Conservation (phyloP, 1,284 basidiomycete species). For the Termitomyces sp. region DNA sequence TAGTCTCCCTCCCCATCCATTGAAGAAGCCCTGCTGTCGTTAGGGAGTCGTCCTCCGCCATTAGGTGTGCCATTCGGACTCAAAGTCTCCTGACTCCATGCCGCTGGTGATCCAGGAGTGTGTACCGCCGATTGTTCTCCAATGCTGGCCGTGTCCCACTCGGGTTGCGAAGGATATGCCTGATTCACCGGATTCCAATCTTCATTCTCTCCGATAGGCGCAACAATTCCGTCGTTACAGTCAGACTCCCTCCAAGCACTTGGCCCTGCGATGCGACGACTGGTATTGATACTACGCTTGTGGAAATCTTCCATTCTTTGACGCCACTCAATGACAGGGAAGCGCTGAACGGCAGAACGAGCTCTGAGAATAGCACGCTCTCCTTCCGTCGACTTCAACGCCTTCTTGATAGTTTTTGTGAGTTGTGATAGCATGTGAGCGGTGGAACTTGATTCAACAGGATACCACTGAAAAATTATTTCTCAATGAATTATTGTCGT, state of each 20-base stretch:
- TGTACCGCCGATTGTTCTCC: conserved; percentile 27
- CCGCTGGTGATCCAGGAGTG: conserved; percentile 44
- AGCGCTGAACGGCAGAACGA: conserved; percentile 87
- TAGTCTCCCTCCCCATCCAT: conserved; percentile 59
- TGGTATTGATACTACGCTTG: conserved; percentile 71
- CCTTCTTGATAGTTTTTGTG: conserved; percentile 90
- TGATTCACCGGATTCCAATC: conserved; percentile 42
- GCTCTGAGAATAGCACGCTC: conserved; percentile 89
- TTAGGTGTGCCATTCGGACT: conserved; percentile 33
- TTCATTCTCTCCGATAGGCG: conserved; percentile 38
- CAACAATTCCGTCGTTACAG: conserved; percentile 48
- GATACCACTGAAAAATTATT: conserved; percentile 73
- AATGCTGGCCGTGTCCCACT: conserved; percentile 40
- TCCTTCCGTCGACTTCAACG: conserved; percentile 84
- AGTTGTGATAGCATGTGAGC: conserved; percentile 93
- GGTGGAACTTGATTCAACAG: conserved; percentile 86
- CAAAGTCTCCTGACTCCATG: conserved; percentile 54
- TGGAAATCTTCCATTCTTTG: conserved; percentile 94
- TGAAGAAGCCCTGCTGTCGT: conserved; percentile 33
- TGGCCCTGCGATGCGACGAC: conserved; percentile 60
- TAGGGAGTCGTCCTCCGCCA: conserved; percentile 4
- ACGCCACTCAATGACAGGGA: conserved; percentile 95
- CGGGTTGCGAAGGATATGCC: conserved; percentile 37
- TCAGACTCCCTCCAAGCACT: conserved; percentile 78
- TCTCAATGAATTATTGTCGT: background rate